Conservation (phyloP, 306 rosid genomes). For the Psophocarpus tetragonolobus region DNA sequence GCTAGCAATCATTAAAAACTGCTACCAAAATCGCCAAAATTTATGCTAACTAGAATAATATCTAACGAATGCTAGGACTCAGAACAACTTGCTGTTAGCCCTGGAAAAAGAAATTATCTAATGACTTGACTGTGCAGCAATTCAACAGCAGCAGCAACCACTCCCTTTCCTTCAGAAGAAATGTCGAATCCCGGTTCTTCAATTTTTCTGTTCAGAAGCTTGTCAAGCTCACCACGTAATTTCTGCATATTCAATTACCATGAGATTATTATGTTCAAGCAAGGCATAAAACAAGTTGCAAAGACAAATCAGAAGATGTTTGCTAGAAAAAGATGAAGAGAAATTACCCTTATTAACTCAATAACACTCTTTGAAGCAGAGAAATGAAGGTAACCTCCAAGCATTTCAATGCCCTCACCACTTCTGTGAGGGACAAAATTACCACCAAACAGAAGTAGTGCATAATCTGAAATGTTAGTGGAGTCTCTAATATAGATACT, state of each 20-base stretch:
- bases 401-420: conserved; percentile 96
- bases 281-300: background rate
- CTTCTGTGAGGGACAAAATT: conserved; percentile 66
- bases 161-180: conserved; percentile 73
- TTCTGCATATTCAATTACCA: conserved; percentile 55
- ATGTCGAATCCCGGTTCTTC: conserved; percentile 81
- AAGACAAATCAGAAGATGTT: background rate
- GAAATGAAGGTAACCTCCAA: conserved; percentile 96
- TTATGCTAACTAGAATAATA: conserved; percentile 14
- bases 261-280: conserved; percentile 23
- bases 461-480: conserved; percentile 91
- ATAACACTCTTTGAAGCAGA: conserved; percentile 83
- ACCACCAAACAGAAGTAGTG: conserved; percentile 88
- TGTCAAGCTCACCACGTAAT: conserved; percentile 84
- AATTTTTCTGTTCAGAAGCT: conserved; percentile 79
- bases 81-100: background rate
- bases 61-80: conserved; percentile 9
- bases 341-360: conserved; percentile 80
- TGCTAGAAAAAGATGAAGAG: conserved; percentile 16
- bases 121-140: conserved; percentile 63
- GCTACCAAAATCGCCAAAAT: conserved; percentile 27
- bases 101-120: conserved; percentile 15
- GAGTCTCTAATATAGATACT: conserved; percentile 81
- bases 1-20: conserved; percentile 21
- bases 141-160: conserved; percentile 85